A percentile compares a stretch with the other conserved stretches of the same genome.
phyloP scores from a whole-genome alignment of 495 filamentous ascomycete genomes.

The Aspergillus homomorphus region DNA sequence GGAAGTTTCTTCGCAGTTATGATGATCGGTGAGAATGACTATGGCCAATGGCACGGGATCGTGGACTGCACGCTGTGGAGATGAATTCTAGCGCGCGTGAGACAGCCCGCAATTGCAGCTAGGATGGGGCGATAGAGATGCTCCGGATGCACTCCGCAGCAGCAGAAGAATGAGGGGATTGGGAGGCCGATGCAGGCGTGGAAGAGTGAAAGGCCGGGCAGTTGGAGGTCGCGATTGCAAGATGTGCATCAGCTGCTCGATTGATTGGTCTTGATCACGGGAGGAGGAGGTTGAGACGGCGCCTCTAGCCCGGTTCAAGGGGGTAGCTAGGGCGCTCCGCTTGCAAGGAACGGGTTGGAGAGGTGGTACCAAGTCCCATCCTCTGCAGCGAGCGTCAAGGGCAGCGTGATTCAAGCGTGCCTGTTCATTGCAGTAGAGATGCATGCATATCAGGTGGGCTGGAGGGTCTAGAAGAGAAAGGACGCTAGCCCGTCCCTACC shows the following conservation, averaged over 20 bases:
- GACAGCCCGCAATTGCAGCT: not conserved
- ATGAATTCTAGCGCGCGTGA: not conserved
- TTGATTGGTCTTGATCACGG: slow-evolving; percentile 2
- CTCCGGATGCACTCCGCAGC: no score
- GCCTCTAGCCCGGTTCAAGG: not conserved
- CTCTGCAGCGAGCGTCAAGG: not conserved
- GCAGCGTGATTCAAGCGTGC: not conserved
- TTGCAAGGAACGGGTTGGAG: not conserved
- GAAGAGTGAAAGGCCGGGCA: not conserved
- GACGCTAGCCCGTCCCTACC: not conserved
- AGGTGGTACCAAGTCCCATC: no score
- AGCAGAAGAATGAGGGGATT: not conserved
- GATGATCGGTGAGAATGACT: not conserved
- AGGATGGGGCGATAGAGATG: no score
- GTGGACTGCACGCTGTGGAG: not conserved
- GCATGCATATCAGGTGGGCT: not conserved
- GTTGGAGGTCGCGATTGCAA: not conserved
- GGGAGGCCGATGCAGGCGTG: not conserved
- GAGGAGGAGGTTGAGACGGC: not conserved
- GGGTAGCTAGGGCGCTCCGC: not conserved
- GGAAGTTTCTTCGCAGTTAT: not conserved
- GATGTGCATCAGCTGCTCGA: slow-evolving; percentile 4
- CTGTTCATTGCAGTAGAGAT: not conserved
- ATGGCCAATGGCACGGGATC: not conserved
- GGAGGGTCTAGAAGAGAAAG: not conserved